Evolutionary conservation across 2,329 filamentous ascomycete genomes (phyloP), one percentile per base, ranked within the genome.

Genomic region (Aspergillus chevalieri): DNA sequence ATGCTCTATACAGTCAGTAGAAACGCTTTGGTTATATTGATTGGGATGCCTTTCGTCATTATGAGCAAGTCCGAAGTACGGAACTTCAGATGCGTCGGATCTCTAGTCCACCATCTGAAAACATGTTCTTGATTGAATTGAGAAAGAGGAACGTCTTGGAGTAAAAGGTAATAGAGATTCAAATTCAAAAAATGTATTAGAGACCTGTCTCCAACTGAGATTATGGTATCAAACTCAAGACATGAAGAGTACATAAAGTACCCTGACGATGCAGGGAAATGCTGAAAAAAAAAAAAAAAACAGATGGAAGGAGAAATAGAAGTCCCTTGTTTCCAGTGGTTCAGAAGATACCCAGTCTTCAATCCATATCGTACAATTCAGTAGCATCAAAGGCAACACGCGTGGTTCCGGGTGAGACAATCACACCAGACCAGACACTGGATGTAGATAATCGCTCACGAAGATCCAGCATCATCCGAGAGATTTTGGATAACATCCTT

Each of bases 401-500:
- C 44, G 52, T 10, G 10, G 22, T 54, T 46, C 47, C 17, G 10
- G 26, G 10, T 28, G 26, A 28, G 26, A 3, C 26, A 4, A 28
- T 28, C 26, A 28, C 26, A 10, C 26, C 9, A 28, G 9, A 30
- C 3, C 26, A 30, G 26, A 30, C 10, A 8, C 10, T 30, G 26
- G 10, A 30, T 30, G 26, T 30, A 12, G 26, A 28, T 9, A 30
- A 30, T 30, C 10, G 26, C 10, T 30, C 10, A 30, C 26, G 38
- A 19, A 41, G 15, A 15, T 10, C 10, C 61, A 43, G 69, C 81
- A 62, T 86, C 84, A 48, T 85, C 82, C 0, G 86, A 84, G 55
- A 89, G 66, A 48, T 78, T 74, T 30, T 79, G 77, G 60, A 95
- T 80, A 17, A 89, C 86, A 14, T 75, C 74, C 68, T 91, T 82